phyloP scores from a whole-genome alignment of 2,329 filamentous ascomycete genomes.

The Fusarium sp. region DNA sequence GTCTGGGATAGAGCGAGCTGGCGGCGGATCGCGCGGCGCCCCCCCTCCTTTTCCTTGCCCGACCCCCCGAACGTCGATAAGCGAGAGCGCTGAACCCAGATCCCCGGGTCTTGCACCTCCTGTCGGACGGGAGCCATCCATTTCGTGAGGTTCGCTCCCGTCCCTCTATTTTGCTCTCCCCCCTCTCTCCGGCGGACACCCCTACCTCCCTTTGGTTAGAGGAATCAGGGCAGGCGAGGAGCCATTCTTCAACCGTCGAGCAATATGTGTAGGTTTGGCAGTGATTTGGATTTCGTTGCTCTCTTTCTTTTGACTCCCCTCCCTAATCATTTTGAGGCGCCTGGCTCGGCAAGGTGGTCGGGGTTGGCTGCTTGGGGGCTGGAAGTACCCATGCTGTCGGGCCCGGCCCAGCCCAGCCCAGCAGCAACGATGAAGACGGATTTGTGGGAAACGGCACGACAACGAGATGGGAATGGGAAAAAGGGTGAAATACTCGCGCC shows the following conservation, averaged over 20 bases:
- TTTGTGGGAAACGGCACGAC: constrained; percentile 8
- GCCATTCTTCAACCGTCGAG: constrained; percentile 32
- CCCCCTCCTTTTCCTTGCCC: constrained; percentile 15
- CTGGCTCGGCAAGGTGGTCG: constrained; percentile 12
- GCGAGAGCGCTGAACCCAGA: constrained; percentile 53
- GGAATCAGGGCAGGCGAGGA: constrained; percentile 1
- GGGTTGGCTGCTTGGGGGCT: constrained; percentile 3
- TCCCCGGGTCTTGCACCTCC: constrained; percentile 46
- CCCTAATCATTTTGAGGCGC: constrained; percentile 4
- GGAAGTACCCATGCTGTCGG: not conserved
- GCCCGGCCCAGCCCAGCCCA: not conserved
- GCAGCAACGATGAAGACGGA: constrained; percentile 6
- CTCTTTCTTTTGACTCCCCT: not conserved
- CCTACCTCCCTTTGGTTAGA: constrained; percentile 30
- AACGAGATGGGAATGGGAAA: not conserved
- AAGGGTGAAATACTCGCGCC: not conserved
- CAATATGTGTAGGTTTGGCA: constrained; percentile 21
- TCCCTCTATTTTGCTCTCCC: constrained; percentile 21
- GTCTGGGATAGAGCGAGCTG: not conserved
- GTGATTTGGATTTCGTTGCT: constrained; percentile 2
- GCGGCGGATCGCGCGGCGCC: constrained; percentile 32
- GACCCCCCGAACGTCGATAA: constrained; percentile 50
- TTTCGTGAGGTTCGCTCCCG: constrained; percentile 32
- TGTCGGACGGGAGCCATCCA: constrained; percentile 15
- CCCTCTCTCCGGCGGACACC: constrained; percentile 14